Percentiles rank a stretch among this genome's conserved stretches.
phyloP scores from a whole-genome alignment of 2,329 filamentous ascomycete genomes.

The Ascochyta fabae region DNA sequence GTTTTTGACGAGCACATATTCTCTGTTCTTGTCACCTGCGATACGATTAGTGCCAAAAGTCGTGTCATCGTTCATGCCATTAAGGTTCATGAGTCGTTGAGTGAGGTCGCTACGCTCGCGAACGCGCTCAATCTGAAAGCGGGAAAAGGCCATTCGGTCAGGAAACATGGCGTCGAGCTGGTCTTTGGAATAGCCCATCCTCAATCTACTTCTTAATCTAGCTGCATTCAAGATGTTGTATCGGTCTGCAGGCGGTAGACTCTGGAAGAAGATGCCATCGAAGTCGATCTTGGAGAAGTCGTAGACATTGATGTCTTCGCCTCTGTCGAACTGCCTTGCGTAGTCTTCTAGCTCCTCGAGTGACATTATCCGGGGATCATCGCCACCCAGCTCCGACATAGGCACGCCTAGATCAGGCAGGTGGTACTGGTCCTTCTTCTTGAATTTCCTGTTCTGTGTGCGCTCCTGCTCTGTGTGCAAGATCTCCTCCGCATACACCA shows the following conservation, averaged over 20 bases:
- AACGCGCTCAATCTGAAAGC: conserved; percentile 94
- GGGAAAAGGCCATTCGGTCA: conserved; percentile 94
- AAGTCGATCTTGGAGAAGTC: conserved; percentile 99
- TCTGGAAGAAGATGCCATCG: conserved; percentile 92
- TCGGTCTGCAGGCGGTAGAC: conserved; percentile 84
- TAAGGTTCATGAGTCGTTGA: conserved; percentile 91
- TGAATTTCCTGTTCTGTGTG: conserved; percentile 76
- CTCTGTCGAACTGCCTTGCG: conserved; percentile 86
- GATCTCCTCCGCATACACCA: conserved; percentile 91
- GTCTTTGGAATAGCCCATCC: conserved; percentile 97
- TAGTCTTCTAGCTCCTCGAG: conserved; percentile 94
- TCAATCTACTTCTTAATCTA: conserved; percentile 80
- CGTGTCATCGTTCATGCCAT: conserved; percentile 82
- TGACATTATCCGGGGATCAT: conserved; percentile 96
- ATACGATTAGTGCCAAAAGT: conserved; percentile 72
- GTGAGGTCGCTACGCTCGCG: conserved; percentile 92
- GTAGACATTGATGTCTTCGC: conserved; percentile 85
- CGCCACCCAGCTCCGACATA: conserved; percentile 84
- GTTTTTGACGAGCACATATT: conserved; percentile 96
- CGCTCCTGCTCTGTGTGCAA: conserved; percentile 81
- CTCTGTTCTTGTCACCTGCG: conserved; percentile 84
- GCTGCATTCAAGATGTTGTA: conserved; percentile 99
- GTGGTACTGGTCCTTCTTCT: conserved; percentile 94
- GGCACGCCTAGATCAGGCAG: conserved; percentile 81
- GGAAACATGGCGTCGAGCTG: conserved; percentile 97